These are phyloP conservation scores for Teratosphaeriaceae sp. DNA, from an alignment of 2,329 filamentous ascomycete species.

Conservation along the genomic window DNA sequence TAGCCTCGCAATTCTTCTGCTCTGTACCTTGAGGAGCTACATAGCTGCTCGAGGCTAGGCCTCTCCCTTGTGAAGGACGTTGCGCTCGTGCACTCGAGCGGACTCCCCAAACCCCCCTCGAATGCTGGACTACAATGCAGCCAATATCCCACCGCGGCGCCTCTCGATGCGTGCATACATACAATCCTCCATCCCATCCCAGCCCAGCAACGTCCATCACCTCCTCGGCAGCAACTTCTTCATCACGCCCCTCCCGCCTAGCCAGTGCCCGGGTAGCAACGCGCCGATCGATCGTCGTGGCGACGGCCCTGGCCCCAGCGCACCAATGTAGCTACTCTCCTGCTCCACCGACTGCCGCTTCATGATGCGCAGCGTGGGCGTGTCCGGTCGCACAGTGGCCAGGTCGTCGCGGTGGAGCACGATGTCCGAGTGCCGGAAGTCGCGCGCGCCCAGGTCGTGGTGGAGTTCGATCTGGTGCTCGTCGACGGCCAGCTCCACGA, in stretches of 20 bases:
- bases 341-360: constrained; percentile 16
- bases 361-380: constrained; percentile 14
- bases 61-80: too few species aligned
- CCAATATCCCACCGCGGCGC: too few species aligned
- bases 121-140: too few species aligned
- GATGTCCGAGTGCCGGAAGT: constrained; percentile 11
- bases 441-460: constrained; percentile 1
- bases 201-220: not conserved
- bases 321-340: constrained; percentile 11
- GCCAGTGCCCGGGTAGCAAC: not conserved
- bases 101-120: too few species aligned
- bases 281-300: not conserved
- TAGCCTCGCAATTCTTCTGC: too few species aligned
- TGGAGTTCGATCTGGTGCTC: constrained; percentile 7
- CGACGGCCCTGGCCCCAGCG: not conserved
- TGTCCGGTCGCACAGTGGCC: constrained; percentile 5
- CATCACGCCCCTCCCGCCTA: not conserved
- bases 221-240: constrained; percentile 1
- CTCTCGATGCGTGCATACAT: not conserved
- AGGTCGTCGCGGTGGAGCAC: not conserved
- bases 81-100: too few species aligned
- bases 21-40: too few species aligned
- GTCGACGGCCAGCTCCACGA: constrained; percentile 2
- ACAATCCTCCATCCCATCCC: too few species aligned
- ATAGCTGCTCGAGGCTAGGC: too few species aligned